phyloP scores from a whole-genome alignment of 768 basidiomycete genomes.

The Boletus rubescentipes region DNA sequence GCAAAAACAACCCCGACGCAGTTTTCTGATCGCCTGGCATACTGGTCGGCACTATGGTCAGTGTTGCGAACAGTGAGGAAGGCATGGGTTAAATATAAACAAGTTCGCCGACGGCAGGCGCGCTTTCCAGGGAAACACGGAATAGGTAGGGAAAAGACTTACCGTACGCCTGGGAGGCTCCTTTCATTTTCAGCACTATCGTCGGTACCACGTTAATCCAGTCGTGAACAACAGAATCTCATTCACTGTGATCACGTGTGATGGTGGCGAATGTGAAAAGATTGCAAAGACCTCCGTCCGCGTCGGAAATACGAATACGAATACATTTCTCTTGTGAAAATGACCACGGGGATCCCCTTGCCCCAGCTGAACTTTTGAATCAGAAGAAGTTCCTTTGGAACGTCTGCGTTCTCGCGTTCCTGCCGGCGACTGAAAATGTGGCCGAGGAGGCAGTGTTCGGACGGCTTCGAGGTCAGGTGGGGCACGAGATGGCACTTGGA shows the following conservation, averaged over 20 bases:
- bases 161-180: neutral
- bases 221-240: neutral
- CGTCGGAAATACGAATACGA: neutral
- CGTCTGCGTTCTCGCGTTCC: neutral
- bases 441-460: constrained; percentile 1
- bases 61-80: neutral
- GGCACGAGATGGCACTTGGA: neutral
- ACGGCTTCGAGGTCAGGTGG: neutral
- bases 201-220: neutral
- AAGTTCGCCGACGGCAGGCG: too few species aligned
- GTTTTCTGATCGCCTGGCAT: neutral
- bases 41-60: neutral
- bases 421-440: constrained; percentile 8
- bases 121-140: neutral
- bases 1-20: neutral
- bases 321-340: neutral
- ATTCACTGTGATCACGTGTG: neutral
- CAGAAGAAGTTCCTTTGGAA: neutral
- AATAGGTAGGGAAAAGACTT: neutral
- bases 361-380: neutral
- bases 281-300: neutral
- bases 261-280: neutral
- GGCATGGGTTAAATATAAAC: neutral
- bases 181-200: neutral
- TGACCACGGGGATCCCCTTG: neutral